Conservation (phyloP, 805 yeast species). For the Cyberlindnera veronae region DNA sequence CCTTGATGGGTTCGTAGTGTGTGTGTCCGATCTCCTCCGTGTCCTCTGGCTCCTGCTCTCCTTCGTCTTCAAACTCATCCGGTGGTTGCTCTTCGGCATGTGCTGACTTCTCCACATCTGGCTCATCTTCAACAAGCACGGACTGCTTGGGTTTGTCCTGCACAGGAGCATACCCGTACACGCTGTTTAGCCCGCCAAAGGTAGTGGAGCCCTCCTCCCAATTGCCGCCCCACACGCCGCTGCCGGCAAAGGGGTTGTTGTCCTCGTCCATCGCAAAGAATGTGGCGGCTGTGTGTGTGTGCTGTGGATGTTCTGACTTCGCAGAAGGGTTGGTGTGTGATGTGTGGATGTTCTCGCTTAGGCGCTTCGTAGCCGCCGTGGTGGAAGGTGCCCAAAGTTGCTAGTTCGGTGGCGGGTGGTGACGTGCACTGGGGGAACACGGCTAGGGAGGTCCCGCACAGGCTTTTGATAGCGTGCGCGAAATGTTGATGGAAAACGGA, state of each 20-base stretch:
- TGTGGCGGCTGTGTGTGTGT: too few species aligned
- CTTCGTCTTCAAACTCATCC: not conserved
- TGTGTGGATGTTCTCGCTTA: too few species aligned
- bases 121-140: too few species aligned
- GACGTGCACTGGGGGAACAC: too few species aligned
- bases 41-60: not conserved
- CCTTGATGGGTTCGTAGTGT: not conserved
- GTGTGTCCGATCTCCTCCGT: not conserved
- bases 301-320: too few species aligned
- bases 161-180: constrained; percentile 6
- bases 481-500: not conserved
- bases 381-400: too few species aligned
- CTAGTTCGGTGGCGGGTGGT: too few species aligned
- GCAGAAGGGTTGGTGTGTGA: too few species aligned
- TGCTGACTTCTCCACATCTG: not conserved
- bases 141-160: too few species aligned
- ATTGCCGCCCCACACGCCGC: constrained; percentile 19
- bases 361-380: too few species aligned
- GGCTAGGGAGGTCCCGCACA: not conserved
- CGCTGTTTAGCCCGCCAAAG: constrained; percentile 11
- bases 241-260: constrained; percentile 33
- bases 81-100: not conserved
- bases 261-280: constrained; percentile 31
- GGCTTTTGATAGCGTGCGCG: not conserved
- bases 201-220: constrained; percentile 4